Base-by-base conservation (phyloP, 176 grass and related monocot species). In the Zoysia japonica region DNA sequence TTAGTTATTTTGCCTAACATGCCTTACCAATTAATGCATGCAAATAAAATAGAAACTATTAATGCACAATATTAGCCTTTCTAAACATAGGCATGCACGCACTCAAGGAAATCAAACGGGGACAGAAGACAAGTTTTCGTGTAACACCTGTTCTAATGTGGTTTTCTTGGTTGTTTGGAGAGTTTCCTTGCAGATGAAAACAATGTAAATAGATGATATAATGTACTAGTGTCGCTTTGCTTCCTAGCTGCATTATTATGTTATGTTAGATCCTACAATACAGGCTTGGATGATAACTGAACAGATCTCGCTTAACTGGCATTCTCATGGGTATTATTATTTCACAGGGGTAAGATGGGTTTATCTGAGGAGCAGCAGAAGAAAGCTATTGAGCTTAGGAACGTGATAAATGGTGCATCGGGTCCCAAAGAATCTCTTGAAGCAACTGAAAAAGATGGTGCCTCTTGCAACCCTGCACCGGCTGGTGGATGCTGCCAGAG, bases 361-460 rank as follows among this genome's bases (percentile, higher is more conserved):
- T 84, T 99, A 74, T 89, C 96, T 39, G 86, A 82, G 61, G 90
- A 99, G 48, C 72, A 99, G 68, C 96, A 99, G 82, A 99, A 95
- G 88, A 85, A 90, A 81, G 84, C 86, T 68, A 73, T 88, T 43
- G 88, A 93, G 67, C 72, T 85, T 60, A 81, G 82, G 70, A 76
- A 20, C 71, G 83, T 81, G 85, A 48, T 76, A 41, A 82, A 86
- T 78, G 88, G 82, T 15, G 85, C 71, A 70, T 74, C 75, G 2
- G 70, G 36, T 51, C 52, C 63, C 51, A 82, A 85, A 65, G 81
- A 89, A 83, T 64, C 65, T 47, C 75, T 51, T 49, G 75, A 89
- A 78, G 72, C 67, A 65, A 81, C 66, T 53, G 73, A 20, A 76
- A 78, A 36, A 2, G 7, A 82, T 28, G 57, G 63, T 60, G 40